Base-by-base conservation (phyloP, 2,329 filamentous ascomycete species). In the Cladosporium sp. region DNA sequence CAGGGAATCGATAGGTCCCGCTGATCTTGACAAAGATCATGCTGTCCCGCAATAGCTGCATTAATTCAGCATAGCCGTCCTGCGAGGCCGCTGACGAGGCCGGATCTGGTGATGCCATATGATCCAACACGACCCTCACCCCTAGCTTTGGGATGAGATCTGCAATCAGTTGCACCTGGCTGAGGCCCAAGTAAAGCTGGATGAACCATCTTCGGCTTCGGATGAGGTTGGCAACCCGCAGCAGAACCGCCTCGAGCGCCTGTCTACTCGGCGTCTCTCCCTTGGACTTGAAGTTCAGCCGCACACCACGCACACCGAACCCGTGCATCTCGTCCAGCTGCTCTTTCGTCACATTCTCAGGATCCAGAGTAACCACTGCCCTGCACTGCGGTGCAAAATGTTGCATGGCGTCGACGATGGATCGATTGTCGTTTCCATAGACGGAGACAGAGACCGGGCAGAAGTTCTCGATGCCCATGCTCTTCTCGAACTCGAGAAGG, bases 371-470 rank as follows among this genome's bases (percentile, higher is more conserved):
- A 18, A 28, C 34, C 10, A 58, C 55, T 8, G 55, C 55, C 18
- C 21, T 58, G 21, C 55, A 36, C 3, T 41, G 24, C 7, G 32
- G 11, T 41, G 34, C 55, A 7, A 41, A 58, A 1, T 41, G 55
- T 10, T 24, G 55, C 34, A 55, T 55, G 12, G 55, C 55, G 10
- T 58, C 55, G 15, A 34, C 11, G n/a, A 58, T 58, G 3, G 55
- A 58, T 34, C 55, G 55, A 28, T 58, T 58, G 55, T 58, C 55
- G 7, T 58, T 58, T 15, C 24, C 55, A 24, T 58, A 58, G 11
- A 58, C 55, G 3, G 55, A 41, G 21, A 58, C 55, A 10, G 55
- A 36, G 6, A 58, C 34, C 12, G 34, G 55, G 38, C 55, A 58
- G 32, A 58, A 36, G 24, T 41, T 58, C 6, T 38, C 21, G 30